These are phyloP conservation scores for Colletotrichum gloeosporioides DNA, from an alignment of 2,329 filamentous ascomycete species.

Conservation along the genomic window DNA sequence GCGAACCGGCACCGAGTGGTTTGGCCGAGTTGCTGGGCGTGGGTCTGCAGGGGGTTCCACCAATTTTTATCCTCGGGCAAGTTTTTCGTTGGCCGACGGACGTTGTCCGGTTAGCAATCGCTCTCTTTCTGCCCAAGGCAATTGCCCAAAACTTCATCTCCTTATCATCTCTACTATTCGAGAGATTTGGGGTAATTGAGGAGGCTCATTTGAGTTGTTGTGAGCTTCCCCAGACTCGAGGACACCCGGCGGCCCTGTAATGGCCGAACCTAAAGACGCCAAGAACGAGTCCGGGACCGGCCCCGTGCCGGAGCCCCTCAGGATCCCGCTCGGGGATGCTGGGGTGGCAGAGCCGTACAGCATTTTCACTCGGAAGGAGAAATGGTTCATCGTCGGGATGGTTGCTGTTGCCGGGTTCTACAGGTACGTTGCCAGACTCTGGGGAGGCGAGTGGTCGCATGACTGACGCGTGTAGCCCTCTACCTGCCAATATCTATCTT, in stretches of 20 bases:
- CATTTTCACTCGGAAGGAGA: conserved; percentile 28
- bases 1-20: not conserved
- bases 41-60: not conserved
- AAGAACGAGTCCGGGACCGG: not conserved
- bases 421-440: not conserved
- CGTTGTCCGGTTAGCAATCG: not conserved
- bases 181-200: not conserved
- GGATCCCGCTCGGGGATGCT: not conserved
- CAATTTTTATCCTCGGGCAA: conserved; percentile 1
- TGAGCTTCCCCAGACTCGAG: not conserved
- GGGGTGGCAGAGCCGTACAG: conserved; percentile 21
- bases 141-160: not conserved
- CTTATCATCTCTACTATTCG: not conserved
- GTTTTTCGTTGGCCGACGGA: not conserved
- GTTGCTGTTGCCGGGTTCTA: conserved; percentile 31
- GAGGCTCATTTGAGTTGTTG: not conserved
- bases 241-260: not conserved
- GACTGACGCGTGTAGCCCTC: conserved; percentile 25
- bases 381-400: conserved; percentile 30
- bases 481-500: conserved; percentile 40
- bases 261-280: conserved; percentile 1
- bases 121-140: not conserved
- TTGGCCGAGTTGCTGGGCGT: not conserved
- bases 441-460: not conserved
- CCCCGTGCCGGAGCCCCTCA: conserved; percentile 2